Conservation (phyloP, 768 basidiomycete species). For the Tephrocybe sp. region DNA sequence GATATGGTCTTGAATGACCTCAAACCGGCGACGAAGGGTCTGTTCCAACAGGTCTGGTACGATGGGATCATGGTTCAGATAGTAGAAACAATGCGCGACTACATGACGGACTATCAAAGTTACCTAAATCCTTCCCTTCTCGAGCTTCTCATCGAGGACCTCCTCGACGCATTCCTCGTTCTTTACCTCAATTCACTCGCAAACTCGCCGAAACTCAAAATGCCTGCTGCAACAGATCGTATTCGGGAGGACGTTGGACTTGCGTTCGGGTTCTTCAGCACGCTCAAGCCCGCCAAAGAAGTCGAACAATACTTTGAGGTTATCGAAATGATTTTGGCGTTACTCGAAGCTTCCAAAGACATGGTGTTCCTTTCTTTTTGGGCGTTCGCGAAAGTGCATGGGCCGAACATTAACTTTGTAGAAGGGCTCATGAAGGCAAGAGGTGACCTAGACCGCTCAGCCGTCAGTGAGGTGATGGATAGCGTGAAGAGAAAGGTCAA, state of each 20-base stretch:
- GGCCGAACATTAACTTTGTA: slow-evolving; percentile 89
- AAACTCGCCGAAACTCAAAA: slow-evolving; percentile 79
- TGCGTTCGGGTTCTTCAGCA: slow-evolving; percentile 78
- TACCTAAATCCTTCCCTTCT: slow-evolving; percentile 90
- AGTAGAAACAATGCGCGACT: slow-evolving; percentile 94
- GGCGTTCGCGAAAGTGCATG: slow-evolving; percentile 91
- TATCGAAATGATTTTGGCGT: slow-evolving; percentile 75
- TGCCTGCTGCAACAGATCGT: slow-evolving; percentile 81
- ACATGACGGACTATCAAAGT: slow-evolving; percentile 91
- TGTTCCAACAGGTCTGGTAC: slow-evolving; percentile 90
- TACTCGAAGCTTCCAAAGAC: slow-evolving; percentile 85
- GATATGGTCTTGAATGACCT: slow-evolving; percentile 95
- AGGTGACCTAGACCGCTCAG: slow-evolving; percentile 87
- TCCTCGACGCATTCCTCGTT: slow-evolving; percentile 88
- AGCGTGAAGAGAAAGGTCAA: slow-evolving; percentile 90
- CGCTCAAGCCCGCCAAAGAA: slow-evolving; percentile 75
- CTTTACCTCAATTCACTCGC: slow-evolving; percentile 87
- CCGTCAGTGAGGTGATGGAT: slow-evolving; percentile 90
- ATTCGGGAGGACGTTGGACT: slow-evolving; percentile 81
- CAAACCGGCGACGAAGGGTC: slow-evolving; percentile 77
- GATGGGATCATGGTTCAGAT: slow-evolving; percentile 86
- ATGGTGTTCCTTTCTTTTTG: slow-evolving; percentile 93
- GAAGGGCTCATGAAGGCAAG: slow-evolving; percentile 88
- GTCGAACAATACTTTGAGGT: slow-evolving; percentile 85
- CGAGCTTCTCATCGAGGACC: slow-evolving; percentile 89